Evolutionary conservation across 768 basidiomycete species (phyloP), one percentile per base, ranked within the genome.

Genomic region (Lactifluus piperatus): DNA sequence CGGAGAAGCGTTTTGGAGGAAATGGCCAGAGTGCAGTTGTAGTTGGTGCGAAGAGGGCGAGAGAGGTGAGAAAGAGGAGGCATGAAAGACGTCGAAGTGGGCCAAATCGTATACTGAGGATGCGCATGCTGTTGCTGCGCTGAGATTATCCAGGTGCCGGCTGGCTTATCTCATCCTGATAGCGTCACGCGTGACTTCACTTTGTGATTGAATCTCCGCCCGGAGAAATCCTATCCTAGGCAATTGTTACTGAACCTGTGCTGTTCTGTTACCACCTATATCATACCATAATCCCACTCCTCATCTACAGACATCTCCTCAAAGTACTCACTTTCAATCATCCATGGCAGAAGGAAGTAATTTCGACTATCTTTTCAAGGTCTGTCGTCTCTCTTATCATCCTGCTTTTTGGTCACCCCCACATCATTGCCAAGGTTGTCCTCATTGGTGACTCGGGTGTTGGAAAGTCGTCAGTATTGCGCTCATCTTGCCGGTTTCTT

Each of bases 351-450:
- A 95, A 80, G 86, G 84, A 67, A 90, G 85, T 78, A 94, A 93
- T 81, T 98, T 97, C 77, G 95, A 97, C 73, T 98, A 88, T 79
- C 86, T 99, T 66, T 97, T 98, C 86, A 97, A 99, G 83, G 95
- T 94, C 52, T 32, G 76, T 70, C 18, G 20, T 26, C 39, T n/a
- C 20, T 37, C 22, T 24, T 51, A 30, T 13, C 26, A 10, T 41
- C 27, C 39, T 20, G 50, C 41, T n/a, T 39, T 50, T 16, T 50
- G 39, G 29, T 53, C 54, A 57, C 37, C 52, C 16, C 14, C 14
- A 43, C 45, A 22, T 24, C 16, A 41, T 62, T 10, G 8, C 51
- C 39, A 61, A 98, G 95, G 91, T 97, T 68, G 95, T 99, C 67
- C 83, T 99, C 65, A 97, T 98, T 77, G 95, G 95, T 71, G 95